These are phyloP conservation scores for Daldinia decipiens DNA, from an alignment of 495 filamentous ascomycete species.

Conservation along the genomic window DNA sequence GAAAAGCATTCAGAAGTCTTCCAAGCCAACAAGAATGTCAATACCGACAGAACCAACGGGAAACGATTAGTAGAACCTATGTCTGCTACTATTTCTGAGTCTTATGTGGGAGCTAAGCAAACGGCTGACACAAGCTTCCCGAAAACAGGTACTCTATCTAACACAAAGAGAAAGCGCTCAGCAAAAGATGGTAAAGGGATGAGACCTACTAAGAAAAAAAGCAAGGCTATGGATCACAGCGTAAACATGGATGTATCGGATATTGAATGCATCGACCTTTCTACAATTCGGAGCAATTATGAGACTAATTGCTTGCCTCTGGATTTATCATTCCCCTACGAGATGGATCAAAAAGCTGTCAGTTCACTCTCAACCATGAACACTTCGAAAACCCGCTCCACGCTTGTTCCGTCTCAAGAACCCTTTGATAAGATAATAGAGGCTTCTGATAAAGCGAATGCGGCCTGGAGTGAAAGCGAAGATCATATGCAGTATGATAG, in stretches of 20 bases:
- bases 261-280: constrained; percentile 55
- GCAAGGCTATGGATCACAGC: neutral
- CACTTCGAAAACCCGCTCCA: constrained; percentile 19
- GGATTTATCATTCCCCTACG: neutral
- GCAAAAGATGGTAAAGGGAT: constrained; percentile 1
- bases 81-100: neutral
- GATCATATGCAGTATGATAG: constrained; percentile 15
- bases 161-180: constrained; percentile 33
- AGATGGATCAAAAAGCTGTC: constrained; percentile 10
- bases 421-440: neutral
- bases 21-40: neutral
- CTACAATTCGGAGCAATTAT: constrained; percentile 15
- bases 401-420: neutral
- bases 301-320: constrained; percentile 7
- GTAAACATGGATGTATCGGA: constrained; percentile 35
- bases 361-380: constrained; percentile 24
- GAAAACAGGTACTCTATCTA: constrained; percentile 2
- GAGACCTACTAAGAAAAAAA: constrained; percentile 4
- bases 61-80: neutral
- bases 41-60: neutral
- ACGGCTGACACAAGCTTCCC: neutral
- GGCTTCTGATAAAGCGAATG: neutral
- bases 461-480: neutral
- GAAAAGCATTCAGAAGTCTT: neutral
- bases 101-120: neutral